These are phyloP conservation scores for Neurospora sp. DNA, from an alignment of 495 filamentous ascomycete genomes.

Conservation along the genomic window DNA sequence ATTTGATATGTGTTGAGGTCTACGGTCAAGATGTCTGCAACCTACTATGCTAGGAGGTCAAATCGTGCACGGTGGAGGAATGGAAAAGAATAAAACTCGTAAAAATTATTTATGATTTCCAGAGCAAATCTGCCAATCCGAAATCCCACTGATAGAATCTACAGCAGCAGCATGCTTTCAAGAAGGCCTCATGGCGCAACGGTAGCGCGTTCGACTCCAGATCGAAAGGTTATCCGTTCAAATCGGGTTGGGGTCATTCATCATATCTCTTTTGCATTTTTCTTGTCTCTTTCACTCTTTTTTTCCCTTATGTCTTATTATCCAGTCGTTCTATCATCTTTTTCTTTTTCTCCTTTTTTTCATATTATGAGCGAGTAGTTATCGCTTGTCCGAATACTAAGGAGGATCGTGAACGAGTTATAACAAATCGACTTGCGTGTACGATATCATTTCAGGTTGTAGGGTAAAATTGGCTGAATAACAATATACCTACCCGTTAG, in stretches of 20 bases:
- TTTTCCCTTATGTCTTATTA: not conserved
- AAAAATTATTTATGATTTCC: not conserved
- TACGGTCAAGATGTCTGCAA: not conserved
- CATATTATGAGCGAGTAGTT: not conserved
- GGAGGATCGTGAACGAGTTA: not conserved
- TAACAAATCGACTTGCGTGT: not conserved
- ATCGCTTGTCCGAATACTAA: not conserved
- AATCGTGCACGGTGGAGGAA: not conserved
- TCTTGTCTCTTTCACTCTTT: not conserved
- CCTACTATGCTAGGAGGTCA: not conserved
- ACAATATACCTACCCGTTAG: not conserved
- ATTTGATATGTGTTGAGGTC: not conserved
- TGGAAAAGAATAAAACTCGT: not conserved
- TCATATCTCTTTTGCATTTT: not conserved
- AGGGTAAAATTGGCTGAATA: not conserved
- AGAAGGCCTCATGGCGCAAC: constrained; percentile 21
- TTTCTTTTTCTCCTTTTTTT: not conserved
- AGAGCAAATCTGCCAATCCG: not conserved
- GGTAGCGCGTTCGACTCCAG: constrained; percentile 38
- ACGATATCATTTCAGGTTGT: not conserved
- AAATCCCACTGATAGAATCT: not conserved
- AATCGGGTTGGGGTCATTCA: not conserved
- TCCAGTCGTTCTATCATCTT: not conserved
- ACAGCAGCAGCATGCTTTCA: not conserved
- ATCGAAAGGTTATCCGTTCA: constrained; percentile 35